A percentile compares a stretch with the other conserved stretches of the same genome.
phyloP scores from a whole-genome alignment of 495 filamentous ascomycete genomes.

The Penicillium manginii region DNA sequence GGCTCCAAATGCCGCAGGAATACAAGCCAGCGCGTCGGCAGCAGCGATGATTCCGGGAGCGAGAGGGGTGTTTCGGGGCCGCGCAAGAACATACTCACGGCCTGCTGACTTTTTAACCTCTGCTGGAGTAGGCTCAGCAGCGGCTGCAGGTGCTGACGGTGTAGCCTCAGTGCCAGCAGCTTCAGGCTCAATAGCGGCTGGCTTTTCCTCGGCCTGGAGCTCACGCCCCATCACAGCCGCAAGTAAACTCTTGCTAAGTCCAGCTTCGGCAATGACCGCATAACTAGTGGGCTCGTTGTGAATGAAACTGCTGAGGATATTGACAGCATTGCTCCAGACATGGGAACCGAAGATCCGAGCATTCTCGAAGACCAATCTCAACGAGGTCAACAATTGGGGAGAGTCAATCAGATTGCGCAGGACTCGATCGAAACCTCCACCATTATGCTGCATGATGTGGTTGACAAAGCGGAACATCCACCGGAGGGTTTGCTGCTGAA shows the following conservation, averaged over 20 bases:
- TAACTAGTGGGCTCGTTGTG: constrained; percentile 99
- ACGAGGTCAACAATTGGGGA: constrained; percentile 73
- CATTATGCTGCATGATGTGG: constrained; percentile 86
- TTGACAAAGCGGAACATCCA: constrained; percentile 96
- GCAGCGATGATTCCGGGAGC: constrained; percentile 81
- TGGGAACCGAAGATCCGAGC: constrained; percentile 79
- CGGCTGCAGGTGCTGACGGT: constrained; percentile 19
- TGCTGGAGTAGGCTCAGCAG: constrained; percentile 19
- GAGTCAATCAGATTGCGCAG: constrained; percentile 94
- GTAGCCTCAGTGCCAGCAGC: constrained; percentile 29
- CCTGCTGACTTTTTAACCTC: constrained; percentile 24
- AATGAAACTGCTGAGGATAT: constrained; percentile 92
- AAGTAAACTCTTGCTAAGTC: constrained; percentile 81
- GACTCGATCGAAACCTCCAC: constrained; percentile 83
- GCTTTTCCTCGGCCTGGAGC: constrained; percentile 38
- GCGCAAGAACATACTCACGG: constrained; percentile 39
- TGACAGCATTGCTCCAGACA: constrained; percentile 91
- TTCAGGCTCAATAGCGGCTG: constrained; percentile 30
- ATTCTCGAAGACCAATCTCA: constrained; percentile 82
- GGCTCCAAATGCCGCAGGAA: constrained; percentile 87
- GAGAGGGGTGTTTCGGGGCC: constrained; percentile 46
- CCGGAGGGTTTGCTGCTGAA: constrained; percentile 88
- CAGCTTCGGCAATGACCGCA: constrained; percentile 90
- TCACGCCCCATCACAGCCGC: constrained; percentile 70
- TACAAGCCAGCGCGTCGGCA: constrained; percentile 79